These are phyloP conservation scores for Protostelium mycophagum DNA, from an alignment of 78 protist species.

Conservation along the genomic window DNA sequence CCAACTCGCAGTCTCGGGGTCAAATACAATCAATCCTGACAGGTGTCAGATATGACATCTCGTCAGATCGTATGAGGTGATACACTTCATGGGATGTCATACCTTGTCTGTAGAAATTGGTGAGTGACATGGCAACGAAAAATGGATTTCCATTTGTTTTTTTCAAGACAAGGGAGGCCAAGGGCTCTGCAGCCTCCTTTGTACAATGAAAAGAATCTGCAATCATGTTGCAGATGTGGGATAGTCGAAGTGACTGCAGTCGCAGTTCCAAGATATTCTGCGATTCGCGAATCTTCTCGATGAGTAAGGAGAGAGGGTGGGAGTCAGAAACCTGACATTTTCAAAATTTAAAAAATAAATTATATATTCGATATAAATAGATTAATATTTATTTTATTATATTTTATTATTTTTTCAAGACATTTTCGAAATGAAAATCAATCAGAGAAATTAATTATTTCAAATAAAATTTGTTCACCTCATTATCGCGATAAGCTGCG, in stretches of 20 bases:
- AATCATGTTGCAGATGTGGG: neutral
- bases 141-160: neutral
- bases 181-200: neutral
- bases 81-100: neutral
- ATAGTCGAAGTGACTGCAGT: neutral
- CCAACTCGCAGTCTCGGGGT: neutral
- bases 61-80: neutral
- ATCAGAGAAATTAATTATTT: too few species aligned
- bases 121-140: neutral
- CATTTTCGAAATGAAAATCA: too few species aligned
- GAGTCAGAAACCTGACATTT: neutral
- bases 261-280: neutral
- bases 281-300: neutral
- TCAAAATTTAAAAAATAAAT: too few species aligned
- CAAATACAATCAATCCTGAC: neutral
- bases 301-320: neutral
- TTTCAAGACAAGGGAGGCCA: neutral
- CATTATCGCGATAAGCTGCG: neutral
- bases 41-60: too few species aligned
- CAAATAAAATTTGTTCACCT: too few species aligned
- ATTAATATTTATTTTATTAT: too few species aligned
- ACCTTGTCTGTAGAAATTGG: neutral
- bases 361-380: too few species aligned
- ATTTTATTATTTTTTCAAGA: too few species aligned
- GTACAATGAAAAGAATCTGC: neutral